These are phyloP conservation scores for Lophiostoma macrostomum DNA, from an alignment of 495 filamentous ascomycete genomes.

Conservation along the genomic window DNA sequence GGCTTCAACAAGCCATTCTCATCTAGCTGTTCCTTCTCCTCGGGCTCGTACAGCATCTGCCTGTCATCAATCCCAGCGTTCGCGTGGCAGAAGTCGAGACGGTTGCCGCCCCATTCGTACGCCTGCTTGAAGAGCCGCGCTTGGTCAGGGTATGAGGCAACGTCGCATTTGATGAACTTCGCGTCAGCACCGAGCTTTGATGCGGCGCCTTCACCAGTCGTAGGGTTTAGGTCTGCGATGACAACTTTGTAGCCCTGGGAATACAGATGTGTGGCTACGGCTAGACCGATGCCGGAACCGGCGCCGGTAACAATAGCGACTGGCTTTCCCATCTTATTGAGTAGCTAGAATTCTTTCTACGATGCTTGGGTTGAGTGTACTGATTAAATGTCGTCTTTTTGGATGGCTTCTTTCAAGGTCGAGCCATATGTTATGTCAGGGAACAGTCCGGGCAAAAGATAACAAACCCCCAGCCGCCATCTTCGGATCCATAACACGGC, in stretches of 20 bases:
- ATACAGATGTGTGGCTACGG: slow-evolving; percentile 43
- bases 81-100: slow-evolving; percentile 46
- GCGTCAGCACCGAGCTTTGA: slow-evolving; percentile 25
- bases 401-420: no score
- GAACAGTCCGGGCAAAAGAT: no score
- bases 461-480: no score
- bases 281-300: slow-evolving; percentile 47
- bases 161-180: slow-evolving; percentile 40
- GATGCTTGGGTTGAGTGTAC: no score
- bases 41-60: slow-evolving; percentile 21
- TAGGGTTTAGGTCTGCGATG: slow-evolving; percentile 46
- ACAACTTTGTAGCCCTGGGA: slow-evolving; percentile 39
- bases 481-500: not conserved
- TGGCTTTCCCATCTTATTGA: slow-evolving; percentile 16
- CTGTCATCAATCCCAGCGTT: slow-evolving; percentile 49
- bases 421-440: no score
- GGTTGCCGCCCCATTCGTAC: slow-evolving; percentile 37
- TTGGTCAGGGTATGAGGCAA: slow-evolving; percentile 43
- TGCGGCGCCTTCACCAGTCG: slow-evolving; percentile 24
- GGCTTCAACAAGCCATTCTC: slow-evolving; percentile 36
- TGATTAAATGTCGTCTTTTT: no score
- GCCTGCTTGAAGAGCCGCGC: slow-evolving; percentile 43
- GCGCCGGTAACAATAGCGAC: slow-evolving; percentile 45
- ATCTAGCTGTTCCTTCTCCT: slow-evolving; percentile 28
- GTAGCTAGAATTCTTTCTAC: not conserved